These are phyloP conservation scores for Penicillium canariense DNA, from an alignment of 495 filamentous ascomycete species.

Conservation along the genomic window DNA sequence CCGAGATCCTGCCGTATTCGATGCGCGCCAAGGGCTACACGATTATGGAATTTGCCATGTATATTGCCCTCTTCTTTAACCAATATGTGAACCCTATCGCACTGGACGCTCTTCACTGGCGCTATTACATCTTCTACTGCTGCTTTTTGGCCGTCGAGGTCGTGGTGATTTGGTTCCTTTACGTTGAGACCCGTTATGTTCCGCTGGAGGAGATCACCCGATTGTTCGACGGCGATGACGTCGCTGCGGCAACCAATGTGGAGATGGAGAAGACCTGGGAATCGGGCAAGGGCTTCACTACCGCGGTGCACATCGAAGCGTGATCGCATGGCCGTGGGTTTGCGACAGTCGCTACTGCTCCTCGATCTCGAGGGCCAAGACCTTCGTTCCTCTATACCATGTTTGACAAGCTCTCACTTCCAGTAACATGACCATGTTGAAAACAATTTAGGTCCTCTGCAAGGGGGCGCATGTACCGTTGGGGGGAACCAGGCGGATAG, in stretches of 20 bases:
- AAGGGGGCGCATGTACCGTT: no score
- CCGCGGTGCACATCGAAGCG: not conserved
- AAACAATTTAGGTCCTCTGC: no score
- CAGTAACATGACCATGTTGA: no score
- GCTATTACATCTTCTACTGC: constrained; percentile 64
- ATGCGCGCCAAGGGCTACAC: constrained; percentile 71
- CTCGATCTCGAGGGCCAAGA: not conserved
- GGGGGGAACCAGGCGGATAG: no score
- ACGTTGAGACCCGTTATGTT: constrained; percentile 62
- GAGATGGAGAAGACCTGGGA: constrained; percentile 22
- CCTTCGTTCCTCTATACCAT: not conserved
- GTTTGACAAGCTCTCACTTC: no score
- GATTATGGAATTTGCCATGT: constrained; percentile 60
- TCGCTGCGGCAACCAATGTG: constrained; percentile 30
- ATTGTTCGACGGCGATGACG: constrained; percentile 59
- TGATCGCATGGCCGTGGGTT: not conserved
- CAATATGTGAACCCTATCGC: constrained; percentile 61
- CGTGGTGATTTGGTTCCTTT: constrained; percentile 61
- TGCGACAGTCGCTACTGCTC: no score
- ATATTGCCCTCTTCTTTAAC: constrained; percentile 52
- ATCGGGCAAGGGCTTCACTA: constrained; percentile 2
- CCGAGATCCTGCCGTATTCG: constrained; percentile 67
- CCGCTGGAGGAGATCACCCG: constrained; percentile 64
- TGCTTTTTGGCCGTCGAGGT: constrained; percentile 59
- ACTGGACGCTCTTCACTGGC: constrained; percentile 56